Base-by-base conservation (phyloP, 495 filamentous ascomycete genomes). In the Aspergillus diversus region DNA sequence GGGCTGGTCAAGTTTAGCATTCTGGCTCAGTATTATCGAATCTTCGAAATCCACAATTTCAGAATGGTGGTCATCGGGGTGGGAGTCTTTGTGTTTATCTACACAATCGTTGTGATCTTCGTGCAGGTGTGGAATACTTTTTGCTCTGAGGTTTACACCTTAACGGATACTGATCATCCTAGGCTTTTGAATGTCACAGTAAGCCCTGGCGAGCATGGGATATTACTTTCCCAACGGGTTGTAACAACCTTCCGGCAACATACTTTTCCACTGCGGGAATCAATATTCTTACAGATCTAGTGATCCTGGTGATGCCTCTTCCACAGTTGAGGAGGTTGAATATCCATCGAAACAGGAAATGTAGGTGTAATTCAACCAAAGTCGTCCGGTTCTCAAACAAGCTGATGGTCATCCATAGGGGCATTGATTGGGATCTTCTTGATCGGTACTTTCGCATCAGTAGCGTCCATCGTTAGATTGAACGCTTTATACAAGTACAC, bases 241-340 rank as follows among this genome's bases (percentile, higher is more conserved):
- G 66, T 27, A 68, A 68, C 39, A 62, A 59, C 31, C 58, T 68
- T 3, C 16, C 55, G 1, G 63, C 58, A 21, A 54, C 46, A 7
- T 68, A 63, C 32, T 65, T 68, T 39, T 63, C 66, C 4, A 65
- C 63, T 2, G 56, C 66, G 6, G 67, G 71, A 21, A 67, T 74
- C 46, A 65, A 63, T 32, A 69, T 72, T 47, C 66, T 75, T 58
- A 66, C 75, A 33, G 74, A 78, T 48, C 48, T 76, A n/a, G 61
- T 71, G 11, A 74, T 66, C 27, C 58, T 69, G 15, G 27, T 66
- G 27, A 64, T 69, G 67, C 67, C 67, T n/a, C 68, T 73, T 6
- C 71, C 71, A 33, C 55, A 75, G 42, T 69, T 77, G 43, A 70
- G 76, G 33, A 61, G 61, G 31, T 54, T 69, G 32, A 66, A 66